Base-by-base conservation (phyloP, 176 grass and related monocot species). In the Phoenix dactylifera region DNA sequence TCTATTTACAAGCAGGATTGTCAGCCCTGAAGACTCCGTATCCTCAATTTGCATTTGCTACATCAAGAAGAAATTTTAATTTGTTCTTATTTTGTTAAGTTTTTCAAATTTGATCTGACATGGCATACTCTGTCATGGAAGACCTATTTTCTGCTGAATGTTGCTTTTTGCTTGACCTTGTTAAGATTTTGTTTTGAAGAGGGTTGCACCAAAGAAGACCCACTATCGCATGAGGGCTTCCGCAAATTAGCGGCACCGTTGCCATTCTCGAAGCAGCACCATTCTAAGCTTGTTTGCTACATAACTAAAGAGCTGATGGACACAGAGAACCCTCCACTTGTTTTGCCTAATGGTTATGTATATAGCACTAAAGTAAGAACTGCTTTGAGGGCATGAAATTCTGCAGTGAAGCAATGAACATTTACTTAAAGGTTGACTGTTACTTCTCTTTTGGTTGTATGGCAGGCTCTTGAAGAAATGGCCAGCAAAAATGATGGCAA, bases 301-400 rank as follows among this genome's bases (percentile, higher is more conserved):
- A 93, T 98, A 57, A 86, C 88, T 18, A 98, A 93, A 74, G 82
- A 98, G 60, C 76, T 81, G 65, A 98, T 98, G 94, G 94, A 98
- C 74, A 88, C 85, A 0, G 94, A 98, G 75, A 98, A 98, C 26
- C 94, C 94, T 0, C 94, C 94, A 0, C 79, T 83, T 44, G 94
- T 98, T 61, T 68, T 98, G n/a, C 94, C 94, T 1, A 98, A 98
- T 0, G 94, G 94, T 50, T 89, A 86, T 49, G 94, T 93, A 26
- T 98, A 98, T 66, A 89, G 94, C 57, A 78, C 77, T 25, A 98
- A 93, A 88, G 94, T 98, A 81, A n/a, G 22, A 68, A 20, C 50
- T 1, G 24, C 12, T 32, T 4, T 44, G 44, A 16, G 17, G 26
- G 22, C 10, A 10, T 18, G 50, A 26, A 3, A 18, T 2, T 48